These are phyloP conservation scores for Jatropha multifida DNA, from an alignment of 441 rosid species.

Conservation along the genomic window DNA sequence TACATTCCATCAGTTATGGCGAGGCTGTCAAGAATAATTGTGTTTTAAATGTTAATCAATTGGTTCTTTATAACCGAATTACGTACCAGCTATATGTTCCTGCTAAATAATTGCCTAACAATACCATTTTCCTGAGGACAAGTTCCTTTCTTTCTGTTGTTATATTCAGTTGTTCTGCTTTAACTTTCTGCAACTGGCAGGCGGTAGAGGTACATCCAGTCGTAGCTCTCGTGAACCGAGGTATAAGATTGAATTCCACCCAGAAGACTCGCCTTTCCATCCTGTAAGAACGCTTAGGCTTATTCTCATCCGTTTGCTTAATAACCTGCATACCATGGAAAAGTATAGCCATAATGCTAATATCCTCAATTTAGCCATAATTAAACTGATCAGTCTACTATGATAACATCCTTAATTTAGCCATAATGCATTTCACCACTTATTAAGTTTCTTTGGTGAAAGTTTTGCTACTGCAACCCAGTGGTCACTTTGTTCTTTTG, in stretches of 20 bases:
- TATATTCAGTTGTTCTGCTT: not conserved
- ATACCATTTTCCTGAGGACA: not conserved
- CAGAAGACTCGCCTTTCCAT: constrained; percentile 68
- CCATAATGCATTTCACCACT: not conserved
- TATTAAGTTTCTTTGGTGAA: not conserved
- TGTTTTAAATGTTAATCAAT: not conserved
- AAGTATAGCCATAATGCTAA: no score
- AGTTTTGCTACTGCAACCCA: not conserved
- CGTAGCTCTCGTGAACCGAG: constrained; percentile 78
- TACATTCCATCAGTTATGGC: not conserved
- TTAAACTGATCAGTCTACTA: not conserved
- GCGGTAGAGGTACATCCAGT: constrained; percentile 49
- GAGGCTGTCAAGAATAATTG: not conserved
- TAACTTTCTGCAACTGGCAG: constrained; percentile 30
- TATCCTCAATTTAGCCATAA: no score
- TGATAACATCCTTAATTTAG: not conserved
- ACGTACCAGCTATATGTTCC: no score
- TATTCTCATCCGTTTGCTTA: not conserved
- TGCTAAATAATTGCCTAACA: not conserved
- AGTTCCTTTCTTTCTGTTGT: not conserved
- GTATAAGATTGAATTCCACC: constrained; percentile 70
- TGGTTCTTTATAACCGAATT: no score
- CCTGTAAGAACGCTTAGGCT: constrained; percentile 50
- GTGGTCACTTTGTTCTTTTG: not conserved
- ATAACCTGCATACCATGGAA: not conserved